Base-by-base conservation (phyloP, 2,329 filamentous ascomycete genomes). In the Coleophoma cylindrospora region DNA sequence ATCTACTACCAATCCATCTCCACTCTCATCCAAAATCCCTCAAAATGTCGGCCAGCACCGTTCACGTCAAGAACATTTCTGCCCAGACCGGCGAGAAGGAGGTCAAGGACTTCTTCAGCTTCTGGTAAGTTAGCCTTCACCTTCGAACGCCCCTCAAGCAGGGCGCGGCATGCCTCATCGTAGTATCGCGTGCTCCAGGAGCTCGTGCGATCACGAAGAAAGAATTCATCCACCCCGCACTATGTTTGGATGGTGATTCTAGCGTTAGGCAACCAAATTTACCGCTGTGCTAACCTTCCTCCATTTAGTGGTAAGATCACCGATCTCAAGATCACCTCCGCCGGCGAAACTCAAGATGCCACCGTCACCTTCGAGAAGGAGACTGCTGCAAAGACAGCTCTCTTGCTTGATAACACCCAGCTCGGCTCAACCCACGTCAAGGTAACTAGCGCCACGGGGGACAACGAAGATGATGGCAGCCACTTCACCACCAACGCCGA, bases 331-430 rank as follows among this genome's bases (percentile, higher is more conserved):
- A 80, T 96, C 64, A 89, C 83, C 27, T 72, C 72, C 71, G 46
- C 75, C 70, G 82, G 82, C 64, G 79, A 85, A 58, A 76, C 80
- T 59, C 90, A 96, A 73, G 84, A 84, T 45, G 94, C 94, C 51
- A 88, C 86, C n/a, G 91, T 99, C 56, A 91, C 84, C 47, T 99
- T 99, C 66, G 94, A 97, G 73, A 96, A 96, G 76, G 85, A 92
- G 68, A 95, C 92, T 13, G 94, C 94, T 46, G 91, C 92, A 53
- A 96, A 96, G 78, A 99, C 94, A 19, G 94, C 94, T 22, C 87
- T 96, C 38, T 87, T 99, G 52, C 85, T 99, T 57, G 92, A 97
- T 74, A 95, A 96, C 77, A 99, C 94, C 48, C 88, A 95, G 72
- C 87, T 99, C 46, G 91, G 91, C 56, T 74, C 86, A 52, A 89